Evolutionary conservation across 163 green algal genomes (phyloP).

Genomic region (Scenedesmus sp.): DNA sequence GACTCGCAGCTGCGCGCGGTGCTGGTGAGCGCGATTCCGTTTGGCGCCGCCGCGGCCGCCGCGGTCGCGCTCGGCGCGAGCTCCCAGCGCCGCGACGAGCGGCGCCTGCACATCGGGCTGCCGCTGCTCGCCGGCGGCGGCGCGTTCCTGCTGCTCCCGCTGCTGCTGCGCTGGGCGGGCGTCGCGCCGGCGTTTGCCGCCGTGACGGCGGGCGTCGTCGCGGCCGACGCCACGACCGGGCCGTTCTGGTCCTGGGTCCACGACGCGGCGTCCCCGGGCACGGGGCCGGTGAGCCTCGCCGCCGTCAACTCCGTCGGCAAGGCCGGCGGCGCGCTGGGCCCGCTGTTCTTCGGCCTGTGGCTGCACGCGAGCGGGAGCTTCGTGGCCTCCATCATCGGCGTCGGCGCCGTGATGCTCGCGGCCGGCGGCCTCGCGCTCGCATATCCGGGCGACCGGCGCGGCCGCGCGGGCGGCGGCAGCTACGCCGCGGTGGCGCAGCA

Average conservation of each 20-base stretch:
- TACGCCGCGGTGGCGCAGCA: too few species aligned
- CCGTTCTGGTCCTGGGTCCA: slow-evolving; percentile 35
- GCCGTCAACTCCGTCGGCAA: slow-evolving; percentile 46
- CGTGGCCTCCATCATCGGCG: not conserved
- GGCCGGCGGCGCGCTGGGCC: slow-evolving; percentile 27
- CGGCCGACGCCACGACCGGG: slow-evolving; percentile 42
- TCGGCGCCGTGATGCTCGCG: too few species aligned
- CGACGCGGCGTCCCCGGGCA: slow-evolving; percentile 22
- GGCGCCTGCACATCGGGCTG: slow-evolving; percentile 34
- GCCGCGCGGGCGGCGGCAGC: too few species aligned
- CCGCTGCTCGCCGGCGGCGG: slow-evolving; percentile 30
- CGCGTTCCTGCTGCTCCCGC: slow-evolving; percentile 31
- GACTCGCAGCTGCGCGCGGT: slow-evolving; percentile 32
- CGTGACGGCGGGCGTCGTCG: slow-evolving; percentile 34
- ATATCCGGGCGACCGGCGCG: too few species aligned
- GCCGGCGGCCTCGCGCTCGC: too few species aligned
- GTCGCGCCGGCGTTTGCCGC: slow-evolving; percentile 22
- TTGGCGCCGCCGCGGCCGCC: slow-evolving; percentile 37
- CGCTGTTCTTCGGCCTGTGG: slow-evolving; percentile 23
- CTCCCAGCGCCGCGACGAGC: slow-evolving; percentile 25
- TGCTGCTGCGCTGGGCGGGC: slow-evolving; percentile 8
- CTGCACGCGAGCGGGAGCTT: slow-evolving; percentile 21
- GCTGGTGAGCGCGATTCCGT: slow-evolving; percentile 30
- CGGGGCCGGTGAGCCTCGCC: slow-evolving; percentile 18
- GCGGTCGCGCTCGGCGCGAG: slow-evolving; percentile 26